Conservation (phyloP, 176 grass and related monocot genomes). For the Calamus simplicifolius region DNA sequence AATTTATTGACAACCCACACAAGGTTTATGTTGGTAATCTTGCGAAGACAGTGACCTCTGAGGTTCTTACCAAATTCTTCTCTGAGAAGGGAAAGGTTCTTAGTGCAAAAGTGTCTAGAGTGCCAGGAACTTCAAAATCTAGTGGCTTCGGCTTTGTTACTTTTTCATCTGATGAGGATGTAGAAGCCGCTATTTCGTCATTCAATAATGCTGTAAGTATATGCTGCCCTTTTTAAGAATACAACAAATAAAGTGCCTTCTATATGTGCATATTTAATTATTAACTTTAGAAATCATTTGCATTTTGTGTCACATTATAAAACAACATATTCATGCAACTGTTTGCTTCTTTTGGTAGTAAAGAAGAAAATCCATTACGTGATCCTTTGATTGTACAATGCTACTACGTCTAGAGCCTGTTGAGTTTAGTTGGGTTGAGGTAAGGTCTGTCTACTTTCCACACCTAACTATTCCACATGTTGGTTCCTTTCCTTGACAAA, state of each 20-base stretch:
- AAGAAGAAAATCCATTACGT: too few species aligned
- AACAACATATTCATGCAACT: too few species aligned
- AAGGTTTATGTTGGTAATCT: slow-evolving; percentile 98
- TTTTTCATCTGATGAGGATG: slow-evolving; percentile 80
- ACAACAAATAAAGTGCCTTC: too few species aligned
- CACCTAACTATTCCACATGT: too few species aligned
- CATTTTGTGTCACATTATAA: too few species aligned
- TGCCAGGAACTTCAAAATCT: slow-evolving; percentile 75
- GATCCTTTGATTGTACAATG: too few species aligned
- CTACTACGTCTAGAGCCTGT: too few species aligned
- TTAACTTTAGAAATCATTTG: too few species aligned
- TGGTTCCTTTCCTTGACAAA: too few species aligned
- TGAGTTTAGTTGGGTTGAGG: too few species aligned
- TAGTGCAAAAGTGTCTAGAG: slow-evolving; percentile 70
- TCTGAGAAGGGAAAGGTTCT: slow-evolving; percentile 82
- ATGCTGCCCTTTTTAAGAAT: slow-evolving; percentile 6
- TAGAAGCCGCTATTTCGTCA: slow-evolving; percentile 72
- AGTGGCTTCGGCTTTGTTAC: slow-evolving; percentile 83
- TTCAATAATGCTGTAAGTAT: slow-evolving; percentile 69
- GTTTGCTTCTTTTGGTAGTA: too few species aligned
- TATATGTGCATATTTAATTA: background rate
- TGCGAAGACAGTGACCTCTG: slow-evolving; percentile 62
- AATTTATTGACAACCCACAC: slow-evolving; percentile 84
- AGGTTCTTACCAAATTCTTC: slow-evolving; percentile 82
- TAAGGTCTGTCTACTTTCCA: too few species aligned